Evolutionary conservation across 176 grass and related monocot species (phyloP), one percentile per base, ranked within the genome.

Genomic region (Stipa capillata): DNA sequence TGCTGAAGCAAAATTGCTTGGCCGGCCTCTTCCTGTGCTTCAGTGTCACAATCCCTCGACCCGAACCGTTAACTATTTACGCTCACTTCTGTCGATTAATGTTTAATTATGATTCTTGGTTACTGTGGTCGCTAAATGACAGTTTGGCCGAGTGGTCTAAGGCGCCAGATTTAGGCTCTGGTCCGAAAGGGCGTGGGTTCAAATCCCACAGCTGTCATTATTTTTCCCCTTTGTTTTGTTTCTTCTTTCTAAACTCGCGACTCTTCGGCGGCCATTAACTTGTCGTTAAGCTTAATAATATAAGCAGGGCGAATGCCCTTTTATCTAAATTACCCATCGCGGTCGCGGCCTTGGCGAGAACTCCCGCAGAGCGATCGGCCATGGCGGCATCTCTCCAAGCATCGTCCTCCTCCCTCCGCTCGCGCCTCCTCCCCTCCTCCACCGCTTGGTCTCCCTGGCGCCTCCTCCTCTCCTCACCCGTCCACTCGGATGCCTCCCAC

Each of bases 71-170:
- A 8, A 43, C 7, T 12, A n/a, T n/a, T n/a, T n/a, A n/a, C n/a
- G n/a, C n/a, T n/a, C n/a, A n/a, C n/a, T n/a, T n/a, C n/a, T n/a
- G n/a, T n/a, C n/a, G n/a, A n/a, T n/a, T n/a, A n/a, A n/a, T n/a
- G n/a, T n/a, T n/a, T n/a, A n/a, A n/a, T n/a, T n/a, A n/a, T n/a
- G n/a, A n/a, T n/a, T n/a, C n/a, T n/a, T n/a, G n/a, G n/a, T n/a
- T n/a, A n/a, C n/a, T n/a, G n/a, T n/a, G n/a, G n/a, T n/a, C n/a
- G n/a, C n/a, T n/a, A n/a, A 17, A 3, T 0, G 87, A 94, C 87
- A 90, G 92, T 95, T 99, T 95, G 90, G 90, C 92, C 88, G 96
- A 98, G 90, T 99, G 96, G 92, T 99, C 96, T 95, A 99, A 93
- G 88, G 92, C 92, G 95, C 85, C 85, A 94, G 95, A 93, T 93